These are phyloP conservation scores for Eremochloa ophiuroides DNA, from an alignment of 176 grass and related monocot species.

Conservation along the genomic window DNA sequence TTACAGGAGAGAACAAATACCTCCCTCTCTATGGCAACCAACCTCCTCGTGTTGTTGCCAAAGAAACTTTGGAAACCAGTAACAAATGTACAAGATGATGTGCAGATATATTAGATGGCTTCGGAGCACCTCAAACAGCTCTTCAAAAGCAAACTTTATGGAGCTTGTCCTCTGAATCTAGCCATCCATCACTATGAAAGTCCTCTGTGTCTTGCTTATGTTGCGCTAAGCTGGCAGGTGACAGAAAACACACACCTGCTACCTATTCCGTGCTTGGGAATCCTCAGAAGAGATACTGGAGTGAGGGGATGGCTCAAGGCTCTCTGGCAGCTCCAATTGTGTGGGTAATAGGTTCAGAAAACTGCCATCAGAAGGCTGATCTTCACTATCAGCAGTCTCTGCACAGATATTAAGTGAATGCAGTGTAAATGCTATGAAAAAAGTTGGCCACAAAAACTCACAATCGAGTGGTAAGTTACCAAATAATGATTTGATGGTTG, in stretches of 20 bases:
- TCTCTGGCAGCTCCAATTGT: constrained; percentile 49
- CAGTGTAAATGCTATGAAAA: constrained; percentile 15
- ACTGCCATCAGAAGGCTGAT: constrained; percentile 40
- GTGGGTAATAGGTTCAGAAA: constrained; percentile 46
- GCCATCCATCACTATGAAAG: not conserved
- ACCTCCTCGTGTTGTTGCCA: not conserved
- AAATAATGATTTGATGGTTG: constrained; percentile 74
- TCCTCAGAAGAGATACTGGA: constrained; percentile 55
- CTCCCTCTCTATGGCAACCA: not conserved
- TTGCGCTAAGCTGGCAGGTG: not conserved
- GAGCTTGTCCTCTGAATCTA: not conserved
- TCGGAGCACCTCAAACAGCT: not conserved
- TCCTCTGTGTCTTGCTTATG: not conserved
- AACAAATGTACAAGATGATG: constrained; percentile 33
- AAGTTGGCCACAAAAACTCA: not conserved
- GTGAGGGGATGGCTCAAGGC: constrained; percentile 52
- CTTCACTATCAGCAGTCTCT: constrained; percentile 33
- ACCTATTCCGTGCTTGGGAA: constrained; percentile 39
- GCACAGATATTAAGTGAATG: constrained; percentile 9
- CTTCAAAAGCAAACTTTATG: not conserved
- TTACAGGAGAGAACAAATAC: constrained; percentile 32
- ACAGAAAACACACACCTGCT: constrained; percentile 16
- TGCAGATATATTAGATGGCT: not conserved
- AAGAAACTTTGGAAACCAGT: not conserved
- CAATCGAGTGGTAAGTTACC: constrained; percentile 28